Base-by-base conservation (phyloP, 1,284 basidiomycete species). In the Pisolithus thermaeus region DNA sequence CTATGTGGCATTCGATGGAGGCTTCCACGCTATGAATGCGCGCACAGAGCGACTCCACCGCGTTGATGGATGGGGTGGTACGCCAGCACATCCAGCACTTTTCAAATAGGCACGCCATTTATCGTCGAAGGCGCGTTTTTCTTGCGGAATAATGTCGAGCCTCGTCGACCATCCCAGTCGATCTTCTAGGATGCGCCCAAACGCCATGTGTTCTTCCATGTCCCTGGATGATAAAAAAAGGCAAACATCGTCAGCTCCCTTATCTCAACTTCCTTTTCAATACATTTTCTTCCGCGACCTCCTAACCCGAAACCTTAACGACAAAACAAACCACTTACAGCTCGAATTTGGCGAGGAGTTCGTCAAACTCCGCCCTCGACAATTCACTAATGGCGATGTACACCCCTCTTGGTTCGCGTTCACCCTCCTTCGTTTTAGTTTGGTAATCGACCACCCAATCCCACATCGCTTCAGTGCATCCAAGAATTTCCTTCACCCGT, bases 401-500 rank as follows among this genome's bases (percentile, higher is more conserved):
- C 20, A 71, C 59, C 18, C 46, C 46, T 14, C 43, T 32, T 20
- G 43, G 32, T 28, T 42, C 46, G 45, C 47, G 43, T 7, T 43
- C 27, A 47, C 56, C 52, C 41, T 61, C 52, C 46, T 55, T 61
- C 39, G 55, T 50, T 44, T 61, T 51, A 47, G 56, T 62, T 56
- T 82, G 79, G 56, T 74, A 77, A 30, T 75, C 73, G 20, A 70
- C 58, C 4, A 87, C 75, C 78, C 81, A 87, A 50, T 83, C 83
- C 85, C 85, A 88, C 84, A 87, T 87, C 30, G 80, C 72, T 66
- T 87, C 85, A 0, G 80, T 73, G 58, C 84, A 87, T 12, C 74
- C 83, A 7, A 84, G 57, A 18, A 87, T 73, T 60, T 85, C 84
- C 49, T 76, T 72, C 4, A 77, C 75, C 14, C 81, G 73, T 54